Evolutionary conservation across 257 asterid species (phyloP).

Genomic region (Hygrophila difformis): DNA sequence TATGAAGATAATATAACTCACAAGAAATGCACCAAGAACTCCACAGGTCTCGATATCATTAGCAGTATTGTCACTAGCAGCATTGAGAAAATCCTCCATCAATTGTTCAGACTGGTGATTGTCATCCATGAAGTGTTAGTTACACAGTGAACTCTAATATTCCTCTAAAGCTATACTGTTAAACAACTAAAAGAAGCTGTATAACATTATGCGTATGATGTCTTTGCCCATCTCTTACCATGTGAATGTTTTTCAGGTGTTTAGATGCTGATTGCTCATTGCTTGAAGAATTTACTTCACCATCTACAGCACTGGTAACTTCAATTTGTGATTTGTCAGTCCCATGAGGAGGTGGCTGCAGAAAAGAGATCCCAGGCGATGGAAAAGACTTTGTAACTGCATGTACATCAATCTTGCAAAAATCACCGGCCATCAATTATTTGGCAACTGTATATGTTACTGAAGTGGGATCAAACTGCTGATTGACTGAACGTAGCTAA

Average conservation of each 20-base stretch:
- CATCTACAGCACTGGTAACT: slow-evolving; percentile 15
- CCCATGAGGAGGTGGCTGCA: slow-evolving; percentile 27
- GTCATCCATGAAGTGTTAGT: background rate
- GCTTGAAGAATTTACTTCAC: slow-evolving; percentile 15
- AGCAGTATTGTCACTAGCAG: slow-evolving; percentile 35
- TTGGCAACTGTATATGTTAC: background rate
- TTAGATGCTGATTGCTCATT: slow-evolving; percentile 9
- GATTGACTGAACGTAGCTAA: slow-evolving; percentile 4
- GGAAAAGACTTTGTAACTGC: slow-evolving; percentile 28
- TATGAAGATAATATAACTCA: slow-evolving; percentile 10
- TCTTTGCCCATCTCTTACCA: slow-evolving; percentile 21
- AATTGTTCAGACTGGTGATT: slow-evolving; percentile 26
- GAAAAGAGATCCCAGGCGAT: slow-evolving; percentile 30
- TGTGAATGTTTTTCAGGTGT: slow-evolving; percentile 32
- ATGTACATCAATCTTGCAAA: slow-evolving; percentile 19
- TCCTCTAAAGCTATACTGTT: background rate
- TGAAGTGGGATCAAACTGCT: background rate
- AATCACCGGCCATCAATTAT: slow-evolving; percentile 22
- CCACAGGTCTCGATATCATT: slow-evolving; percentile 45
- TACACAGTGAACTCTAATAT: background rate
- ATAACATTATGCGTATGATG: background rate
- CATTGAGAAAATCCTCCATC: slow-evolving; percentile 40
- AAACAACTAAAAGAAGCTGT: background rate
- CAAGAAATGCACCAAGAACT: slow-evolving; percentile 50
- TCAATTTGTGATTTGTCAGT: slow-evolving; percentile 19